Percentiles rank a stretch among this genome's conserved stretches.
Evolutionary conservation across 2,329 filamentous ascomycete genomes (phyloP).

Genomic region (Alternaria consortialis): DNA sequence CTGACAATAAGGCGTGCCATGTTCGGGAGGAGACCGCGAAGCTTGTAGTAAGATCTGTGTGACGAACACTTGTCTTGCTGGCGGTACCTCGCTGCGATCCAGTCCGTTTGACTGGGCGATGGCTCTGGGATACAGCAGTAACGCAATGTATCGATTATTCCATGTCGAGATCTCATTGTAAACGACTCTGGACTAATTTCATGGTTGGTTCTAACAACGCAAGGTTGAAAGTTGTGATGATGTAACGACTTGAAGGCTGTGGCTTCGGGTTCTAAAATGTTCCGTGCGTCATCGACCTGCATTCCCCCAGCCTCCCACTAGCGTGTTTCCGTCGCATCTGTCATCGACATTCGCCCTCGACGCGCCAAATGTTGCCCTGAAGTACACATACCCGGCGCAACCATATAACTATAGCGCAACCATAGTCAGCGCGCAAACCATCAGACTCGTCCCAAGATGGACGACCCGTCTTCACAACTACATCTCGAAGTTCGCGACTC

Average conservation of each 20-base stretch:
- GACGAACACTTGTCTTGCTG: background rate
- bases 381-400: constrained; percentile 7
- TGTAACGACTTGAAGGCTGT: background rate
- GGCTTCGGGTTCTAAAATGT: background rate
- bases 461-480: constrained; percentile 52
- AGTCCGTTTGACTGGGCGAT: too few relatives aligned
- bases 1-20: background rate
- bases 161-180: background rate
- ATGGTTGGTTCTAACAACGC: background rate
- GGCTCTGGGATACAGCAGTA: background rate
- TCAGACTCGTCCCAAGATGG: constrained; percentile 29
- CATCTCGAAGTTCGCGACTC: constrained; percentile 54
- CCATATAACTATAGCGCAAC: constrained; percentile 2
- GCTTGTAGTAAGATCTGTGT: background rate
- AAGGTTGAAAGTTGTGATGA: background rate
- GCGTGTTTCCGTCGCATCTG: constrained; percentile 17
- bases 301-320: constrained; percentile 22
- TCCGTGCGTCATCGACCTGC: constrained; percentile 24
- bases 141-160: background rate
- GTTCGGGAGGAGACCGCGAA: background rate
- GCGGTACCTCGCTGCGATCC: background rate
- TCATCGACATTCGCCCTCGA: constrained; percentile 5
- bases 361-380: constrained; percentile 34
- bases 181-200: background rate
- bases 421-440: background rate